A percentile compares a stretch with the other conserved stretches of the same genome.
phyloP scores from a whole-genome alignment of 2,329 filamentous ascomycete species.

The Simplicillium sp. region DNA sequence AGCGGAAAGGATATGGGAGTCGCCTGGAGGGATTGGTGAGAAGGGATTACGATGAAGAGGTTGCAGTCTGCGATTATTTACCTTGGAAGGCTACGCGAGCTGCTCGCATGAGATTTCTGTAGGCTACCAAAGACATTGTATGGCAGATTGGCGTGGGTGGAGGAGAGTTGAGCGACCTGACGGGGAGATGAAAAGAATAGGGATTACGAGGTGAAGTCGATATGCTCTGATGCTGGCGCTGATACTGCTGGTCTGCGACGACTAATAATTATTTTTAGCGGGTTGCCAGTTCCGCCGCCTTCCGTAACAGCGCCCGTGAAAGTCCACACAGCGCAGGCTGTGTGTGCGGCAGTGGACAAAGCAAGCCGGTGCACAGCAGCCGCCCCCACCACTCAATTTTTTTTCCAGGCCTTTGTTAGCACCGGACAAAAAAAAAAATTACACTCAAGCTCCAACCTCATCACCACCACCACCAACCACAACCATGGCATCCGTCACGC shows the following conservation, averaged over 20 bases:
- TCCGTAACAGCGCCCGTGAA: no score
- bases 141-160: constrained; percentile 1
- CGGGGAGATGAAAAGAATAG: no score
- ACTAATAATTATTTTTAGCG: no score
- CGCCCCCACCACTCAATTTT: no score
- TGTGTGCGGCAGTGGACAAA: no score
- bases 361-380: no score
- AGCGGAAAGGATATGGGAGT: constrained; percentile 56
- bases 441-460: constrained; percentile 6
- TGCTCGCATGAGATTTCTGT: constrained; percentile 73
- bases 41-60: neutral
- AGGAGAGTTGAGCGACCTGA: neutral
- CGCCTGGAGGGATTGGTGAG: constrained; percentile 44
- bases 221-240: neutral
- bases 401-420: no score
- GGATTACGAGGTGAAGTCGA: no score
- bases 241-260: neutral
- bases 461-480: constrained; percentile 9
- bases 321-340: no score
- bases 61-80: constrained; percentile 23
- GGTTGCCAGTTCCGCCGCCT: no score
- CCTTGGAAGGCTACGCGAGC: constrained; percentile 76
- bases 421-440: constrained; percentile 4
- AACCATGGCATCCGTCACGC: constrained; percentile 54
- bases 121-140: constrained; percentile 62